A percentile compares a stretch with the other conserved stretches of the same genome.
These are phyloP conservation scores for Sesbania bispinosa DNA, from an alignment of 306 rosid species.

Conservation along the genomic window DNA sequence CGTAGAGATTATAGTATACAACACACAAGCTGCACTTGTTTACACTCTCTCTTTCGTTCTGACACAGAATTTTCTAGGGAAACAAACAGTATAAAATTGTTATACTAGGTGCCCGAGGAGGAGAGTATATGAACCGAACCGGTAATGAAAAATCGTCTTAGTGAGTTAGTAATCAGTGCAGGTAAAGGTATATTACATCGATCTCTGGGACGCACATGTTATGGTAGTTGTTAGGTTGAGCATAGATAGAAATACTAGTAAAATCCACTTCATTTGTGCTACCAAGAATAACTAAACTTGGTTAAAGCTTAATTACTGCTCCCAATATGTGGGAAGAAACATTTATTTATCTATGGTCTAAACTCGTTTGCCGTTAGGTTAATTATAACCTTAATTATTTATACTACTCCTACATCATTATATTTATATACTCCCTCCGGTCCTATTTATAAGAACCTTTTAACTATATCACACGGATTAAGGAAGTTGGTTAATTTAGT, in stretches of 20 bases:
- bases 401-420: too few species aligned
- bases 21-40: conserved; percentile 1
- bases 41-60: not conserved
- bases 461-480: too few species aligned
- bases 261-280: conserved; percentile 1
- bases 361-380: too few species aligned
- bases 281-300: not conserved
- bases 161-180: not conserved
- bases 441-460: too few species aligned
- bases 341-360: not conserved
- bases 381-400: too few species aligned
- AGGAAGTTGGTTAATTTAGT: too few species aligned
- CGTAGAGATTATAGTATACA: conserved; percentile 25
- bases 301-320: conserved; percentile 10
- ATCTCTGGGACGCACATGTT: conserved; percentile 13
- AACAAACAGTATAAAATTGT: conserved; percentile 8
- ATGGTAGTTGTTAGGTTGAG: too few species aligned
- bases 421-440: too few species aligned
- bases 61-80: conserved; percentile 22
- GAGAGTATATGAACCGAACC: not conserved
- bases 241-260: too few species aligned
- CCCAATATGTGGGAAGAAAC: conserved; percentile 20
- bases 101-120: not conserved
- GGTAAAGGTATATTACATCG: not conserved
- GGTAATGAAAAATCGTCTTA: not conserved